Evolutionary conservation across 2,329 filamentous ascomycete species (phyloP).

Genomic region (Arachnopeziza araneosa): DNA sequence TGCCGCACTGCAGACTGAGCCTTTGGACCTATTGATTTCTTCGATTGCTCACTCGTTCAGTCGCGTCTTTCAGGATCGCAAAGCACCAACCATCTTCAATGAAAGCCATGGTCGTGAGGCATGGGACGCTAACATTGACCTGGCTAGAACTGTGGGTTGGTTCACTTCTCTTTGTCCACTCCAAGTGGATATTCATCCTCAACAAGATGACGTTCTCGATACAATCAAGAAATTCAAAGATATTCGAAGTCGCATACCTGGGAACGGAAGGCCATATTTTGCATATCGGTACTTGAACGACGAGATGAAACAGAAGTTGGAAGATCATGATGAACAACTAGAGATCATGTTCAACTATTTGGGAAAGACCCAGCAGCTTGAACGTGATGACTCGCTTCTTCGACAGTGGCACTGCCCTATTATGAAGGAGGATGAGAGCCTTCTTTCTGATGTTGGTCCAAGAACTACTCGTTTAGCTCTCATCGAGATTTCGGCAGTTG

Average conservation of each 20-base stretch:
- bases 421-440: background rate
- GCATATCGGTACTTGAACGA: background rate
- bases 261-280: background rate
- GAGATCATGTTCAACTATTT: background rate
- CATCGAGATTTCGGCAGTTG: background rate
- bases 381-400: background rate
- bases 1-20: conserved; percentile 31
- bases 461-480: background rate
- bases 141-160: conserved; percentile 40
- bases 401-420: background rate
- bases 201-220: conserved; percentile 1
- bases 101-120: conserved; percentile 40
- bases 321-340: conserved; percentile 25
- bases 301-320: background rate
- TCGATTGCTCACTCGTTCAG: conserved; percentile 33
- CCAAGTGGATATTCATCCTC: background rate
- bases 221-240: conserved; percentile 32
- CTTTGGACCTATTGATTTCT: conserved; percentile 36
- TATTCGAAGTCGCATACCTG: conserved; percentile 29
- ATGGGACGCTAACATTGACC: conserved; percentile 30
- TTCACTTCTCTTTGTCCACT: conserved; percentile 33
- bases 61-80: conserved; percentile 32
- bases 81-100: conserved; percentile 33
- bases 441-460: background rate
- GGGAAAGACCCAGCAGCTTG: background rate